Evolutionary conservation across 164 flowering plant species (phyloP).

Genomic region (Berberis vulgaris): DNA sequence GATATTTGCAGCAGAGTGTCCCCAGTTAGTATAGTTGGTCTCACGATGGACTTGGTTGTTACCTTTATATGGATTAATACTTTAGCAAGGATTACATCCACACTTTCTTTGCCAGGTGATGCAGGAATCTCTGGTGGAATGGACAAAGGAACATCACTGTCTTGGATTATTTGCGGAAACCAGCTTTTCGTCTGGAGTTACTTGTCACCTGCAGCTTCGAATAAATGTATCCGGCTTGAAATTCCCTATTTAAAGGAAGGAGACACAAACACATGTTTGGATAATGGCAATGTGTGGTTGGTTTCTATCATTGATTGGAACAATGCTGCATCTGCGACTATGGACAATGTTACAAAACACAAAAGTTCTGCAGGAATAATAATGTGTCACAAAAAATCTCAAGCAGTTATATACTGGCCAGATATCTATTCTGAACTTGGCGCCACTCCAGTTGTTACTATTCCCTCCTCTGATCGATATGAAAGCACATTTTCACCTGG

Average conservation of each 20-base stretch:
- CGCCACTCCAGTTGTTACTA: constrained; percentile 25
- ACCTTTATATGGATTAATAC: background rate
- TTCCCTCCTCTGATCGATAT: constrained; percentile 33
- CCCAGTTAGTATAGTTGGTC: constrained; percentile 36
- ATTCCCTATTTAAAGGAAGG: constrained; percentile 37
- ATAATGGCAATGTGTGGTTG: constrained; percentile 42
- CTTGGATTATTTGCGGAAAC: constrained; percentile 72
- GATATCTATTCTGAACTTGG: constrained; percentile 38
- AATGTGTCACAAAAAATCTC: constrained; percentile 45
- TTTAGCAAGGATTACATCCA: background rate
- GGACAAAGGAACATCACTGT: constrained; percentile 60
- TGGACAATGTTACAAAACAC: constrained; percentile 19
- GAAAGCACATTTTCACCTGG: constrained; percentile 20
- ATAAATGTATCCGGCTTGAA: constrained; percentile 50
- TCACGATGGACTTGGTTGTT: background rate
- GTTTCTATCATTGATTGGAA: constrained; percentile 58
- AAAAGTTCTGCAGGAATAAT: constrained; percentile 50
- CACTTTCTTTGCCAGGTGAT: constrained; percentile 35
- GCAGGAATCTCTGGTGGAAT: constrained; percentile 65
- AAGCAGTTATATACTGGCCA: constrained; percentile 64
- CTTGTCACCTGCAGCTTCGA: constrained; percentile 47
- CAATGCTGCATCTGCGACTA: constrained; percentile 10
- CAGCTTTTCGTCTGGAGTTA: constrained; percentile 72
- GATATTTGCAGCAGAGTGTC: constrained; percentile 28
- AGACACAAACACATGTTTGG: constrained; percentile 20